These are phyloP conservation scores for Pseudogymnoascus sp. DNA, from an alignment of 2,329 filamentous ascomycete genomes.

Conservation along the genomic window DNA sequence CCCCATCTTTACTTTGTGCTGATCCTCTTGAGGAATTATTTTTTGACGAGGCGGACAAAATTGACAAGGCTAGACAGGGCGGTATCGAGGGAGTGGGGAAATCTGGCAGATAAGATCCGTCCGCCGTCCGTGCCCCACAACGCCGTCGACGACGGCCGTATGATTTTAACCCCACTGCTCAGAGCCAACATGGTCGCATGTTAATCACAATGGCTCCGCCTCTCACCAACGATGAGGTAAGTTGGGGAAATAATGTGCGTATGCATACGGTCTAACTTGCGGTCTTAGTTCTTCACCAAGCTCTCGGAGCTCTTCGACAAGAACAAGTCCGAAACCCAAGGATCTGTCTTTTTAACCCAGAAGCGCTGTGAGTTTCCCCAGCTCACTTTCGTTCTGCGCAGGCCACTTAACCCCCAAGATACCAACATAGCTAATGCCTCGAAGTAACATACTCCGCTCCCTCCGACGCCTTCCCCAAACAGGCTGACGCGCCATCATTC, in stretches of 20 bases:
- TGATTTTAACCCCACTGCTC: slow-evolving; percentile 5
- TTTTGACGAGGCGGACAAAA: slow-evolving; percentile 4
- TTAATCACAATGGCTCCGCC: slow-evolving; percentile 37
- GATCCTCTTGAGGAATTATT: not conserved
- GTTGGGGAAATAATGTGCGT: not conserved
- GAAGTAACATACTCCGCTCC: slow-evolving; percentile 13
- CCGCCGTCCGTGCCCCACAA: slow-evolving; percentile 6
- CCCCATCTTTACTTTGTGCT: not conserved
- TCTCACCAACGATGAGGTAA: slow-evolving; percentile 54
- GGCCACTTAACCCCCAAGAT: slow-evolving; percentile 14
- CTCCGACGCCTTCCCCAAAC: slow-evolving; percentile 32
- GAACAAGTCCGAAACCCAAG: slow-evolving; percentile 61
- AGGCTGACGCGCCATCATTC: slow-evolving; percentile 43
- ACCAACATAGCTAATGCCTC: slow-evolving; percentile 13
- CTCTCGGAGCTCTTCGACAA: slow-evolving; percentile 60
- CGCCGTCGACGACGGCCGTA: not conserved
- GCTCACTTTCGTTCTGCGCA: slow-evolving; percentile 8
- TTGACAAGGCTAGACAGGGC: slow-evolving; percentile 9
- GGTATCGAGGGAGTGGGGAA: not conserved
- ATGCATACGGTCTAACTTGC: not conserved
- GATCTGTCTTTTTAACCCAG: slow-evolving; percentile 66
- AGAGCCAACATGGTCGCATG: slow-evolving; percentile 10
- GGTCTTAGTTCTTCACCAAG: slow-evolving; percentile 59
- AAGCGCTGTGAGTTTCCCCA: slow-evolving; percentile 53
- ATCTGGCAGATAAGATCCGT: slow-evolving; percentile 1